phyloP scores from a whole-genome alignment of 495 filamentous ascomycete species.

The Xylaria palmicola region DNA sequence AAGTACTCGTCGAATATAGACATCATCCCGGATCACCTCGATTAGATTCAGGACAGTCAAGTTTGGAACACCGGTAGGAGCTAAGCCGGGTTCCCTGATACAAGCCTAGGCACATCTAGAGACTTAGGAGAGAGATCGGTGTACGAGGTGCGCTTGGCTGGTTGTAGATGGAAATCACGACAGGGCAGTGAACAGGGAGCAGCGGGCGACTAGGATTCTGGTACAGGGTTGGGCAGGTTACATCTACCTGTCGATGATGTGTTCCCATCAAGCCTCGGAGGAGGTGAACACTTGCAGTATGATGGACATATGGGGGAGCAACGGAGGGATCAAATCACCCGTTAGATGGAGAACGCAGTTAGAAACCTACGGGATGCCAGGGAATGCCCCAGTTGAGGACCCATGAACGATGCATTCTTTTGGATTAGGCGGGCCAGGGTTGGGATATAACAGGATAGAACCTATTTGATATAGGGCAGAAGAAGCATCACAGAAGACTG shows the following conservation, averaged over 20 bases:
- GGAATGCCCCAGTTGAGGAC: slow-evolving; percentile 29
- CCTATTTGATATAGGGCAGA: slow-evolving; percentile 32
- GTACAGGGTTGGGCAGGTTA: slow-evolving; percentile 41
- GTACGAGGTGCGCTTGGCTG: slow-evolving; percentile 47
- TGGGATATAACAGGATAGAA: slow-evolving; percentile 33
- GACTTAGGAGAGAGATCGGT: slow-evolving; percentile 41
- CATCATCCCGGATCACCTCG: slow-evolving; percentile 35
- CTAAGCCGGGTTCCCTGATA: slow-evolving; percentile 52
- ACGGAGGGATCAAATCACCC: slow-evolving; percentile 25
- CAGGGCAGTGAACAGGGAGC: slow-evolving; percentile 35
- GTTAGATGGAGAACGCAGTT: slow-evolving; percentile 29
- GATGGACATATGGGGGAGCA: slow-evolving; percentile 22
- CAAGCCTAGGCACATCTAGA: slow-evolving; percentile 49
- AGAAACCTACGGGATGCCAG: slow-evolving; percentile 28
- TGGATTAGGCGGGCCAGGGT: slow-evolving; percentile 30
- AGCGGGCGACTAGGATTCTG: slow-evolving; percentile 36
- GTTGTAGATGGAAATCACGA: slow-evolving; percentile 36
- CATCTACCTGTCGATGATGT: slow-evolving; percentile 48
- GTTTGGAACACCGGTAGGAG: slow-evolving; percentile 53
- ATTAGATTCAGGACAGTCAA: slow-evolving; percentile 43
- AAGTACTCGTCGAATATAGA: slow-evolving; percentile 37
- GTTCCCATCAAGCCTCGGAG: slow-evolving; percentile 21
- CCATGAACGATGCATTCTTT: slow-evolving; percentile 30
- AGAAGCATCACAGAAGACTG: slow-evolving; percentile 20
- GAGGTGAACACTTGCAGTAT: slow-evolving; percentile 19